These are phyloP conservation scores for Gynochthodes officinalis DNA, from an alignment of 257 asterid genomes.

Conservation along the genomic window DNA sequence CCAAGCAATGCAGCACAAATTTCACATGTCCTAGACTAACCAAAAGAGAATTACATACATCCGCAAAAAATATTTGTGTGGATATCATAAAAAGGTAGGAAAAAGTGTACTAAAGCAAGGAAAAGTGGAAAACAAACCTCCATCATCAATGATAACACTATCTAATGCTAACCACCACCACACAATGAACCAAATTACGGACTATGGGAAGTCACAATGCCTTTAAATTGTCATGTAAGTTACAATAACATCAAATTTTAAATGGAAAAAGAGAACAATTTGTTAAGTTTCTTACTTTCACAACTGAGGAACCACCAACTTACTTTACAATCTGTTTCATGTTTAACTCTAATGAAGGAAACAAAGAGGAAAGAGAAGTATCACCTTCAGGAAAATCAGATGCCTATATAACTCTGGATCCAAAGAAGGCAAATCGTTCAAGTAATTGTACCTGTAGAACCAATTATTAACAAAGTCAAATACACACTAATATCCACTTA, in stretches of 20 bases:
- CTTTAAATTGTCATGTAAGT: too few species aligned
- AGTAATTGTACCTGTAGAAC: conserved; percentile 75
- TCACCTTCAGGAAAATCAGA: conserved; percentile 85
- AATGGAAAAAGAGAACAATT: not conserved
- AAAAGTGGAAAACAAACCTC: not conserved
- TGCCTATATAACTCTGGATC: conserved; percentile 96
- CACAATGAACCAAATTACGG: too few species aligned
- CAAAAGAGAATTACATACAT: too few species aligned
- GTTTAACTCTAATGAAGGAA: not conserved
- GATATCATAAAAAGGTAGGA: too few species aligned
- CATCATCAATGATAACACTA: not conserved
- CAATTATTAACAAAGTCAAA: conserved; percentile 14
- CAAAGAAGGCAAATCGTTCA: conserved; percentile 96
- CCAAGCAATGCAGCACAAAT: too few species aligned
- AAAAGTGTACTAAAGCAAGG: too few species aligned
- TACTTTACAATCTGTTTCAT: not conserved
- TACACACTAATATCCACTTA: not conserved
- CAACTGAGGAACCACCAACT: not conserved
- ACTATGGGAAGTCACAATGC: too few species aligned
- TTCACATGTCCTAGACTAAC: too few species aligned
- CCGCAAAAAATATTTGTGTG: too few species aligned
- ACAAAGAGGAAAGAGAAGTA: conserved; percentile 1
- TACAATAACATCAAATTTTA: not conserved
- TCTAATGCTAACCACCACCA: too few species aligned
- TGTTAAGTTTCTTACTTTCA: not conserved